Percentiles rank a stretch among this genome's conserved stretches.
phyloP scores from a whole-genome alignment of 2,329 filamentous ascomycete species.

The Fusarium sp. region DNA sequence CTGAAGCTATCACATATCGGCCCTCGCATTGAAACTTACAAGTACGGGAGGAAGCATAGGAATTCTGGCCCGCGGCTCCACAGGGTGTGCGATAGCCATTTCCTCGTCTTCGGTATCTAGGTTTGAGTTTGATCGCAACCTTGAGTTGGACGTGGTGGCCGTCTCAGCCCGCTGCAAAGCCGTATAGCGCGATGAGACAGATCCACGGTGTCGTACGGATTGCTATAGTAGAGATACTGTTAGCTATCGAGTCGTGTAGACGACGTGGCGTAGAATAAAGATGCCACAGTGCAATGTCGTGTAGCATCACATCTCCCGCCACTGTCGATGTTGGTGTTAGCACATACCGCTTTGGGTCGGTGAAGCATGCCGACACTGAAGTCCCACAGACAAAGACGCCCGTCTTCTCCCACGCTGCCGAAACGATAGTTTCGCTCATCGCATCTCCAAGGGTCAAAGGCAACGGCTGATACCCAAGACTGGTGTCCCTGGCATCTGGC shows the following conservation, averaged over 20 bases:
- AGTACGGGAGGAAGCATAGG: conserved; percentile 91
- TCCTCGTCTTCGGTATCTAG: conserved; percentile 66
- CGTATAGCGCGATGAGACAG: conserved; percentile 60
- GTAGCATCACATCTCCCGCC: not conserved
- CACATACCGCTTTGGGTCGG: conserved; percentile 81
- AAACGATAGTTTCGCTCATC: conserved; percentile 96
- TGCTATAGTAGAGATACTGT: conserved; percentile 25
- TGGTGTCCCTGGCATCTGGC: conserved; percentile 95
- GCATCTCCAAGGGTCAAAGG: conserved; percentile 96
- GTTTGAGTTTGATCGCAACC: conserved; percentile 77
- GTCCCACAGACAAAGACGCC: conserved; percentile 91
- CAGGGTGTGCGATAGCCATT: conserved; percentile 75
- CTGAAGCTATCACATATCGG: not conserved
- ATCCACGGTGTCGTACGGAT: conserved; percentile 56
- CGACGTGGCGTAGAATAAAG: not conserved
- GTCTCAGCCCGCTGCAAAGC: conserved; percentile 68
- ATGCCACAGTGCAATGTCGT: not conserved
- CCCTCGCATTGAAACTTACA: conserved; percentile 59
- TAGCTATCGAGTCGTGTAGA: conserved; percentile 14
- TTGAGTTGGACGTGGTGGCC: conserved; percentile 64
- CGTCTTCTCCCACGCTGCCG: conserved; percentile 94
- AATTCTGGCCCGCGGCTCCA: conserved; percentile 84
- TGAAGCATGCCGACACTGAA: conserved; percentile 97
- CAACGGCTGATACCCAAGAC: conserved; percentile 92
- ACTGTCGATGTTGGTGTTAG: not conserved